These are phyloP conservation scores for Metschnikowia colocasiae DNA, from an alignment of 805 yeast species.

Conservation along the genomic window DNA sequence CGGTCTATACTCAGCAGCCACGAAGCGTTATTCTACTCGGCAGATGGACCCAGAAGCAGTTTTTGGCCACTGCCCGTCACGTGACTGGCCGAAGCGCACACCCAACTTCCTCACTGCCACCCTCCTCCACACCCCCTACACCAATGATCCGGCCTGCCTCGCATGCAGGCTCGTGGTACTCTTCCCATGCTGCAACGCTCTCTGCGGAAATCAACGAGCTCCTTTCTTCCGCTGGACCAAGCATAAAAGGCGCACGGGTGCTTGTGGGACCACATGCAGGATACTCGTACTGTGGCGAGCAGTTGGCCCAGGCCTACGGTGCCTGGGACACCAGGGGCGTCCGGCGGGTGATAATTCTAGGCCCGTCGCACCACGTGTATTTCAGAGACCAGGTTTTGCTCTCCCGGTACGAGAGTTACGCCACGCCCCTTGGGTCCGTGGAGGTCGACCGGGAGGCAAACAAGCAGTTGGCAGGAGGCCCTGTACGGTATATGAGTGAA, in stretches of 20 bases:
- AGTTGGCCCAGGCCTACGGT: constrained; percentile 73
- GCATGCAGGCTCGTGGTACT: constrained; percentile 92
- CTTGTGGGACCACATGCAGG: constrained; percentile 77
- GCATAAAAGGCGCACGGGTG: constrained; percentile 33
- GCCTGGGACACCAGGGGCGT: constrained; percentile 59
- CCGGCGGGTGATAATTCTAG: constrained; percentile 71
- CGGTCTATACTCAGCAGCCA: too few species aligned
- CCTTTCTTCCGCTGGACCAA: constrained; percentile 30
- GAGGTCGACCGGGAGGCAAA: constrained; percentile 56
- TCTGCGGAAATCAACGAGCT: constrained; percentile 48
- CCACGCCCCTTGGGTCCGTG: constrained; percentile 80
- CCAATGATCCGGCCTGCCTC: constrained; percentile 56
- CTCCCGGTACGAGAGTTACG: constrained; percentile 52
- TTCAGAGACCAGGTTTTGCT: constrained; percentile 58
- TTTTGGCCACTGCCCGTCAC: too few species aligned
- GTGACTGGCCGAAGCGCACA: neutral
- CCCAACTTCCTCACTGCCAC: neutral
- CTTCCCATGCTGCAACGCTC: constrained; percentile 42
- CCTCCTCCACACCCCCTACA: neutral
- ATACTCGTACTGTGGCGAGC: constrained; percentile 72
- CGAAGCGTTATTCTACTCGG: too few species aligned
- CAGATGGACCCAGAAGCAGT: too few species aligned
- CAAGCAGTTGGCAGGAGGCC: constrained; percentile 27
- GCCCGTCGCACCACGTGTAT: constrained; percentile 91
- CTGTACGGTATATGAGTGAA: constrained; percentile 54